Base-by-base conservation (phyloP, 202 grass and related monocot genomes). In the Schoenoplectus triqueter region DNA sequence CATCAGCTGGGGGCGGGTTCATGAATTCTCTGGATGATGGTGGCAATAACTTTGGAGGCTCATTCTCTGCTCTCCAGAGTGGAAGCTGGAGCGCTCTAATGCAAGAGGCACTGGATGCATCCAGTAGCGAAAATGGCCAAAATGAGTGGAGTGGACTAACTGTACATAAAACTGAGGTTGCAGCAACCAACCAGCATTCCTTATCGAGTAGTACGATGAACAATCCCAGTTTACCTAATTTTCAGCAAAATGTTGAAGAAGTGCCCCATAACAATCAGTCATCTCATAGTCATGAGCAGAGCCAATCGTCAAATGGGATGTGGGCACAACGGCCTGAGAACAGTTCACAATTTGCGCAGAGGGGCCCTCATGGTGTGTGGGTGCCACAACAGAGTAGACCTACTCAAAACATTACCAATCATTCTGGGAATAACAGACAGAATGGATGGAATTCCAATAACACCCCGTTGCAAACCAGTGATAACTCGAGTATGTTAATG, bases 11-110 rank as follows among this genome's bases (percentile, higher is more conserved):
- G 18, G 81, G 64, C 55, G 81, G 81, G 46, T 64, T 90, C 61
- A 40, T 81, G 39, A 50, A 79, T 69, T 84, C 78, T 83, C 56
- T 59, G 10, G 50, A 91, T 62, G 87, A 90, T 54, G 81, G 86
- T 85, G 85, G 76, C 39, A 91, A 85, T 86, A 84, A 92, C 83
- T 80, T 80, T 86, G 90, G 90, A 68, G 87, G 89, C 70, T 74
- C 87, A 80, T 85, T 90, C 81, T 87, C 93, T 81, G 96, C 97
- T 88, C 66, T 92, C n/a, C 90, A 97, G 73, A 94, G 93, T 83
- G 97, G 97, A 70, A 99, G 97, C 66, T 99, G 97, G 97, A 99
- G 97, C 81, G 97, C 97, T 49, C 93, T 99, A 84, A 97, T 99
- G 97, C 97, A 99, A 87, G 97, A 99, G 57, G 94, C 97, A 3